Base-by-base conservation (phyloP, 2,329 filamentous ascomycete genomes). In the Xylogone sp. region DNA sequence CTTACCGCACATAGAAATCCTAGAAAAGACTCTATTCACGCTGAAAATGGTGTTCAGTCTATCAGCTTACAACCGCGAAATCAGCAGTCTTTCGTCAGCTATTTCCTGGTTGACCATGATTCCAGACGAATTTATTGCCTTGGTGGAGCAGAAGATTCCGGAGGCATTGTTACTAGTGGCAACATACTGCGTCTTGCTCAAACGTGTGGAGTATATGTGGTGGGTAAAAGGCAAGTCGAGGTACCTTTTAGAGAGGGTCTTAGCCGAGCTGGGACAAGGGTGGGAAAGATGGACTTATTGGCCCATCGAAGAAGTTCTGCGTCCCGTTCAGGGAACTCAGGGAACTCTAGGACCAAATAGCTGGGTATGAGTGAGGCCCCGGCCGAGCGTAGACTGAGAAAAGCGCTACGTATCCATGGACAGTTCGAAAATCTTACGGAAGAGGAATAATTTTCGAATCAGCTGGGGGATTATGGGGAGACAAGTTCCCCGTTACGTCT, bases 51-150 rank as follows among this genome's bases (percentile, higher is more conserved):
- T 56, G 2, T 62, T 58, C 39, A 56, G 55, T 16, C 55, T 65
- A 18, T n/a, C 59, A 29, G 50, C 34, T 39, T 54, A 44, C 53
- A 56, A 62, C 53, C 64, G 53, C 24, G 58, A 54, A 9, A 51
- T 62, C 10, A 56, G 54, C 20, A 48, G 53, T 4, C 20, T 61
- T 1, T 46, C 53, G 1, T 50, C 54, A 13, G 24, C 68, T 61
- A 57, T 70, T 60, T 51, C 62, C 16, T 75, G 73, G 72, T 67
- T 71, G 12, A 65, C 66, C 12, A 56, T 56, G 18, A 55, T 70
- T 12, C 58, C 34, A 45, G 71, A 58, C 55, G 68, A 45, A 47
- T 66, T 52, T 59, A 58, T 61, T 62, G 62, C 48, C 27, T 65
- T 56, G 62, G 62, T 72, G 24, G 63, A 65, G 39, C 53, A 62